A percentile compares a stretch with the other conserved stretches of the same genome.
Evolutionary conservation across 306 rosid genomes (phyloP).

Genomic region (Glycine soja): DNA sequence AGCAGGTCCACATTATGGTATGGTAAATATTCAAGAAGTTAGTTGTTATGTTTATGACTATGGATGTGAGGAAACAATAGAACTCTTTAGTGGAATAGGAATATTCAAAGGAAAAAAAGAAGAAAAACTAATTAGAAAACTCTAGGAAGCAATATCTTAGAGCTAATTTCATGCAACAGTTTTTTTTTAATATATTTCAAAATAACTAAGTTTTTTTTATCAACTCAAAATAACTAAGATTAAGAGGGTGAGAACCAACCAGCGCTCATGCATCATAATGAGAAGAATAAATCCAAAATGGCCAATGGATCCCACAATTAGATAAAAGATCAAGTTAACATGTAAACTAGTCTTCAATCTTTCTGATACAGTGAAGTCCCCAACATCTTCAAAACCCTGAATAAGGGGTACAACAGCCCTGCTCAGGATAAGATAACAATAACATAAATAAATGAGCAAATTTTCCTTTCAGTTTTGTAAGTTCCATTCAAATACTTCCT

Average conservation of each 20-base stretch:
- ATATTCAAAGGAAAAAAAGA: background rate
- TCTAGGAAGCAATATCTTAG: slow-evolving; percentile 17
- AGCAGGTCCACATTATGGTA: background rate
- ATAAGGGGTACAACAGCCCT: slow-evolving; percentile 99
- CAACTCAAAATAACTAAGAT: slow-evolving; percentile 37
- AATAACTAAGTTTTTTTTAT: slow-evolving; percentile 44
- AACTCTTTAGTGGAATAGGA: slow-evolving; percentile 25
- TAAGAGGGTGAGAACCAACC: slow-evolving; percentile 64
- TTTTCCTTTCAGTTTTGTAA: slow-evolving; percentile 36
- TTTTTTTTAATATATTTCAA: slow-evolving; percentile 33
- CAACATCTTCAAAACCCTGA: slow-evolving; percentile 99
- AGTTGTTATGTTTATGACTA: background rate
- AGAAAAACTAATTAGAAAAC: slow-evolving; percentile 12
- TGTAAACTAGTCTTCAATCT: slow-evolving; percentile 96
- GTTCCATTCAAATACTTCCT: slow-evolving; percentile 36
- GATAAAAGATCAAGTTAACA: slow-evolving; percentile 85
- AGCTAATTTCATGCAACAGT: slow-evolving; percentile 14
- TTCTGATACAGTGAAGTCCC: slow-evolving; percentile 86
- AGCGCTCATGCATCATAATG: slow-evolving; percentile 61
- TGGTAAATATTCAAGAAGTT: slow-evolving; percentile 8
- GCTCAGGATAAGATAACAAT: slow-evolving; percentile 50
- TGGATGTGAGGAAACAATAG: slow-evolving; percentile 18
- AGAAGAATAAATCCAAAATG: slow-evolving; percentile 80
- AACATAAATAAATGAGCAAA: slow-evolving; percentile 55
- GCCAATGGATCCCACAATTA: slow-evolving; percentile 82